These are phyloP conservation scores for Oenanthe javanica DNA, from an alignment of 140 eudicot genomes.

Conservation along the genomic window DNA sequence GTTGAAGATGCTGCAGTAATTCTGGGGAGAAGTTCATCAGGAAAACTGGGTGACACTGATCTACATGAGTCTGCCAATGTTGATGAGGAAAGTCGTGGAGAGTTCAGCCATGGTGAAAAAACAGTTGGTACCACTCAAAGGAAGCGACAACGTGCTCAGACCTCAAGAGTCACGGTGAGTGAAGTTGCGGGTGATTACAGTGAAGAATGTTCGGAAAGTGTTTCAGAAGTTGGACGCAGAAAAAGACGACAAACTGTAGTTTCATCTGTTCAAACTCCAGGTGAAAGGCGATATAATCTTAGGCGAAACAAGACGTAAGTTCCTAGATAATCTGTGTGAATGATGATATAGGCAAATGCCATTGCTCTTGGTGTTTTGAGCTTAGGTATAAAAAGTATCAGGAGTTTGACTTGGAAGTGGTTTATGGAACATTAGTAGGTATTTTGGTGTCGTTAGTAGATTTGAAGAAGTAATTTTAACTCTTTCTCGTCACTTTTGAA, in stretches of 20 bases:
- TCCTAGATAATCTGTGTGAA: conserved; percentile 11
- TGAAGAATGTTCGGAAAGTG: conserved; percentile 76
- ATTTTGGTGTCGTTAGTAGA: not conserved
- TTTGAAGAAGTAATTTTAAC: not conserved
- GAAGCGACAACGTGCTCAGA: conserved; percentile 48
- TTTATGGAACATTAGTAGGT: not conserved
- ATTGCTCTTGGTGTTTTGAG: conserved; percentile 10
- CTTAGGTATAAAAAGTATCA: not conserved
- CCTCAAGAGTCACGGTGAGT: conserved; percentile 42
- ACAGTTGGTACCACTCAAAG: conserved; percentile 23
- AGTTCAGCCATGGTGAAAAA: conserved; percentile 38
- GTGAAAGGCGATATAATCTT: conserved; percentile 72
- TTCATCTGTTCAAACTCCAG: conserved; percentile 42
- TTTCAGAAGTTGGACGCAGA: conserved; percentile 53
- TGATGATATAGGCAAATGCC: conserved; percentile 8
- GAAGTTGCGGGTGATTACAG: conserved; percentile 56
- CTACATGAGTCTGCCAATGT: conserved; percentile 15
- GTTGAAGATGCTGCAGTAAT: conserved; percentile 50
- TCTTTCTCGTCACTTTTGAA: not conserved
- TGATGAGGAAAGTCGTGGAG: conserved; percentile 28
- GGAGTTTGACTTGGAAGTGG: not conserved
- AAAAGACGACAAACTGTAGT: conserved; percentile 69
- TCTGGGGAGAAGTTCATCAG: conserved; percentile 23
- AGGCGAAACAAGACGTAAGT: conserved; percentile 81
- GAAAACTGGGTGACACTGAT: conserved; percentile 17